Conservation (phyloP, 2,329 filamentous ascomycete species). For the Monosporascus sp. region DNA sequence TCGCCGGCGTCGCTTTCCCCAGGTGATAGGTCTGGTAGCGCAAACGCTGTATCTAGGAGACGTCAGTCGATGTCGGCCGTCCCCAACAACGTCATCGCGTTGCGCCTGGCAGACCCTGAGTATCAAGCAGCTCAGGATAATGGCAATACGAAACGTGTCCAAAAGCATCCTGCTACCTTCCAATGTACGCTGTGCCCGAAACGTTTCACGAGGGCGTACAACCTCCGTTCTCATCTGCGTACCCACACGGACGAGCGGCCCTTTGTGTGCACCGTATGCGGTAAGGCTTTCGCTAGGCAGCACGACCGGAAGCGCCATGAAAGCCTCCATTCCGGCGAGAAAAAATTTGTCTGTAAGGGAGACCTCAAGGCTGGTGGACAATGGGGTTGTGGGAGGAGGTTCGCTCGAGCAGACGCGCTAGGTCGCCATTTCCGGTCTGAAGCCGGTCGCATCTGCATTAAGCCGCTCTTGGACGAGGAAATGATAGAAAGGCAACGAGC, state of each 20-base stretch:
- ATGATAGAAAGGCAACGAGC: conserved; percentile 72
- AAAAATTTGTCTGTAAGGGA: conserved; percentile 96
- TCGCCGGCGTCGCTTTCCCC: conserved; percentile 53
- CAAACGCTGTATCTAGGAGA: conserved; percentile 39
- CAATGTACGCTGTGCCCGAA: conserved; percentile 93
- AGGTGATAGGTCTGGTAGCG: conserved; percentile 47
- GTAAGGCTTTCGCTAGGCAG: conserved; percentile 94
- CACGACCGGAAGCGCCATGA: conserved; percentile 97
- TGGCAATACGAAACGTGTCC: conserved; percentile 71
- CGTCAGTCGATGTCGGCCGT: conserved; percentile 62
- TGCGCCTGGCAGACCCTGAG: conserved; percentile 84
- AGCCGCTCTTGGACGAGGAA: conserved; percentile 94
- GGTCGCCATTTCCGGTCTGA: conserved; percentile 94
- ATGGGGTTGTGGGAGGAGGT: conserved; percentile 91
- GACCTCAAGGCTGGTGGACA: conserved; percentile 75
- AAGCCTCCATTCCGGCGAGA: conserved; percentile 91
- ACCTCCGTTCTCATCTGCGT: conserved; percentile 87
- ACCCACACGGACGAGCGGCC: conserved; percentile 97
- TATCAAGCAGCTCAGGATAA: conserved; percentile 62
- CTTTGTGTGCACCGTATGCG: conserved; percentile 94
- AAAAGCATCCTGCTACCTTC: conserved; percentile 97
- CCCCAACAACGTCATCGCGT: conserved; percentile 66
- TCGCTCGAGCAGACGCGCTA: conserved; percentile 90
- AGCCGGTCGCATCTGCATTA: conserved; percentile 93
- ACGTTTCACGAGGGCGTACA: conserved; percentile 93